These are phyloP conservation scores for Brettanomyces custersianus DNA, from an alignment of 805 yeast genomes.

Conservation along the genomic window DNA sequence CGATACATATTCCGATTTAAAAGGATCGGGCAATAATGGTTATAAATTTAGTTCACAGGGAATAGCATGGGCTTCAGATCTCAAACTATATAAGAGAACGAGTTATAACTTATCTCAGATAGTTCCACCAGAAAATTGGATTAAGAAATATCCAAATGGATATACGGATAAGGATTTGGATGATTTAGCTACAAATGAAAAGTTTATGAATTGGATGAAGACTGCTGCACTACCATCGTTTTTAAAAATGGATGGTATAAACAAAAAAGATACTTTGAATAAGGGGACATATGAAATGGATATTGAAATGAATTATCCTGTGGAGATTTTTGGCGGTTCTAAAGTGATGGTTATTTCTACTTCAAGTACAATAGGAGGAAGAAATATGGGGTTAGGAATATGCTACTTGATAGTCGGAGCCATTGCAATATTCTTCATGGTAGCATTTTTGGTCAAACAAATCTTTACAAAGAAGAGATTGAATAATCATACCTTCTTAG, in stretches of 20 bases:
- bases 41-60: slow-evolving; percentile 39
- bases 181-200: slow-evolving; percentile 67
- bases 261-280: slow-evolving; percentile 39
- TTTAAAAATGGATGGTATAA: slow-evolving; percentile 72
- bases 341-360: slow-evolving; percentile 78
- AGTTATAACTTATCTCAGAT: slow-evolving; percentile 57
- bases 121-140: slow-evolving; percentile 95
- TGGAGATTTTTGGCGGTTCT: slow-evolving; percentile 76
- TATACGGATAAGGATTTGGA: slow-evolving; percentile 79
- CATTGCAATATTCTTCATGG: slow-evolving; percentile 58
- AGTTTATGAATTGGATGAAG: slow-evolving; percentile 95
- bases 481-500: slow-evolving; percentile 20
- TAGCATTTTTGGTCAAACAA: slow-evolving; percentile 72
- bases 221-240: slow-evolving; percentile 91
- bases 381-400: slow-evolving; percentile 76
- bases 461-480: slow-evolving; percentile 38
- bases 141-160: slow-evolving; percentile 69
- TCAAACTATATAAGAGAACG: slow-evolving; percentile 63
- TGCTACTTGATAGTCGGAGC: slow-evolving; percentile 82
- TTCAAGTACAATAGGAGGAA: slow-evolving; percentile 76
- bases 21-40: slow-evolving; percentile 23
- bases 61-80: slow-evolving; percentile 83
- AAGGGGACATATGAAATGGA: slow-evolving; percentile 65
- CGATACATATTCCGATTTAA: slow-evolving; percentile 64
- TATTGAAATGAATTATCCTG: slow-evolving; percentile 75